phyloP scores from a whole-genome alignment of 805 yeast species.

The Wickerhamomyces xylosicus region DNA sequence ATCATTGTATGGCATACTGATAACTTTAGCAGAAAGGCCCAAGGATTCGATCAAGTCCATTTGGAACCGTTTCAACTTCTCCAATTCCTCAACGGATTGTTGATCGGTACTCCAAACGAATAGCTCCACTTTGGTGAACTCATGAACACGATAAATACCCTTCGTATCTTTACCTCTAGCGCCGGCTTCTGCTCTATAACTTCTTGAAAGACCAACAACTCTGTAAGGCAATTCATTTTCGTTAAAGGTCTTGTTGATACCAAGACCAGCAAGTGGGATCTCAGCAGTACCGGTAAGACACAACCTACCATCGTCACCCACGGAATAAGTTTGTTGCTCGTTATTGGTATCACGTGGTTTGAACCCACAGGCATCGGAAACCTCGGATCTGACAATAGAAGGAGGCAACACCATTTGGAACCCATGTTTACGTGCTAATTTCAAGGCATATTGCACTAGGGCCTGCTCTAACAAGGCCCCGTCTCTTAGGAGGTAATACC shows the following conservation, averaged over 20 bases:
- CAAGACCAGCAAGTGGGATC: slow-evolving; percentile 80
- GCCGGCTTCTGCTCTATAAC: slow-evolving; percentile 95
- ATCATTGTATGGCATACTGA: slow-evolving; percentile 85
- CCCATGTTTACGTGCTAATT: slow-evolving; percentile 54
- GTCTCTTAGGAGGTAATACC: slow-evolving; percentile 77
- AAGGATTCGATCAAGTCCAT: slow-evolving; percentile 48
- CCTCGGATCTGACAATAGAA: slow-evolving; percentile 66
- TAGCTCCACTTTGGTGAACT: slow-evolving; percentile 89
- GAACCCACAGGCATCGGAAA: slow-evolving; percentile 87
- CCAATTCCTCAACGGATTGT: slow-evolving; percentile 40
- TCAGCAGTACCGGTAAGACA: slow-evolving; percentile 93
- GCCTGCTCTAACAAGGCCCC: slow-evolving; percentile 91
- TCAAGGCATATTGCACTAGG: slow-evolving; percentile 65
- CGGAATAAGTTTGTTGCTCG: slow-evolving; percentile 74
- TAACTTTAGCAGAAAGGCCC: slow-evolving; percentile 71
- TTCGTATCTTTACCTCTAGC: slow-evolving; percentile 89
- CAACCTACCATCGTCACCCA: slow-evolving; percentile 36
- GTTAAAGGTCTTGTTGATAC: slow-evolving; percentile 38
- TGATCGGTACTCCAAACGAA: slow-evolving; percentile 58
- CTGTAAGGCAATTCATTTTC: slow-evolving; percentile 39
- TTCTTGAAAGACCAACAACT: slow-evolving; percentile 72
- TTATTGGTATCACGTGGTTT: slow-evolving; percentile 82
- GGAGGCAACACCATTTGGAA: slow-evolving; percentile 76
- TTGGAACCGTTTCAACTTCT: slow-evolving; percentile 56
- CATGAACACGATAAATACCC: slow-evolving; percentile 92